Evolutionary conservation across 768 basidiomycete genomes (phyloP).

Genomic region (Asterophora lycoperdoides): DNA sequence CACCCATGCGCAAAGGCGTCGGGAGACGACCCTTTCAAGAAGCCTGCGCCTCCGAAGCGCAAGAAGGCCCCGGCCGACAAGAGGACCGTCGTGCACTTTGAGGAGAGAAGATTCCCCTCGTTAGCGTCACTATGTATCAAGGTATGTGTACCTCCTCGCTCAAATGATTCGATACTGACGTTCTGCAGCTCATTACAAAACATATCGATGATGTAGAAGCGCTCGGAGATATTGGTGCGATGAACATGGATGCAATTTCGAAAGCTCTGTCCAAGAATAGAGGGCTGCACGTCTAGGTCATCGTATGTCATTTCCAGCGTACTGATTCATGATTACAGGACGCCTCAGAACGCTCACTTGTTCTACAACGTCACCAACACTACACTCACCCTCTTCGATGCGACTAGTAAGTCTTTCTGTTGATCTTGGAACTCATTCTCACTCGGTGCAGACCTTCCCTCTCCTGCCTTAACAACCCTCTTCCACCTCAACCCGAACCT

Average conservation of each 20-base stretch:
- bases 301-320: neutral
- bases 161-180: neutral
- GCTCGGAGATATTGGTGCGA: slow-evolving; percentile 78
- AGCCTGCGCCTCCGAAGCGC: slow-evolving; percentile 55
- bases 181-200: slow-evolving; percentile 65
- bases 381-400: slow-evolving; percentile 77
- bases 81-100: slow-evolving; percentile 63
- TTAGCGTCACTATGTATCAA: slow-evolving; percentile 80
- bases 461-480: slow-evolving; percentile 65
- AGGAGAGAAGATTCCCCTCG: slow-evolving; percentile 63
- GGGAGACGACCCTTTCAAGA: slow-evolving; percentile 85
- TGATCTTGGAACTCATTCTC: slow-evolving; percentile 23
- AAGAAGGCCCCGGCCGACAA: slow-evolving; percentile 62
- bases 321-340: slow-evolving; percentile 39
- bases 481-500: slow-evolving; percentile 83
- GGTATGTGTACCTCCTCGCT: slow-evolving; percentile 31
- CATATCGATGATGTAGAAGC: slow-evolving; percentile 89
- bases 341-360: slow-evolving; percentile 70
- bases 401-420: slow-evolving; percentile 61
- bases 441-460: slow-evolving; percentile 51
- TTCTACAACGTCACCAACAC: slow-evolving; percentile 78
- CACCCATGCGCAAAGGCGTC: slow-evolving; percentile 76
- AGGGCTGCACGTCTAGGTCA: slow-evolving; percentile 58
- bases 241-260: slow-evolving; percentile 83
- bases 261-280: slow-evolving; percentile 80